These are phyloP conservation scores for Erythrophleum fordii DNA, from an alignment of 306 rosid genomes.

Conservation along the genomic window DNA sequence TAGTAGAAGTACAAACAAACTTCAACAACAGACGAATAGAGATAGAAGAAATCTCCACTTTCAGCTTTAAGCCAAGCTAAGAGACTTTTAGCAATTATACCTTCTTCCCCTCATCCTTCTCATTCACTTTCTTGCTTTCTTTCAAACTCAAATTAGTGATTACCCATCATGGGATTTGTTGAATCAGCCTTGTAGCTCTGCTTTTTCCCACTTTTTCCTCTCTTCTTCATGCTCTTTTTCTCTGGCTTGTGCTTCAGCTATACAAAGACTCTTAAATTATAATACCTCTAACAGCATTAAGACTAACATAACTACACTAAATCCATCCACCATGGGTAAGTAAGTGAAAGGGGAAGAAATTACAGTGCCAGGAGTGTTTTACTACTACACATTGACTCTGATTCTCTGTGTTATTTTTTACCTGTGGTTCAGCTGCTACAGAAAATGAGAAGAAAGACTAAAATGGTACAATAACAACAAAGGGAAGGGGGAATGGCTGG, in stretches of 20 bases:
- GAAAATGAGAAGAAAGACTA: constrained; percentile 46
- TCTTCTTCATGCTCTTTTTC: background rate
- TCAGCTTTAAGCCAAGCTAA: constrained; percentile 34
- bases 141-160: constrained; percentile 26
- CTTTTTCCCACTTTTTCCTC: constrained; percentile 35
- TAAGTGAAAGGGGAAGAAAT: constrained; percentile 35
- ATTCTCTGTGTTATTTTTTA: constrained; percentile 47
- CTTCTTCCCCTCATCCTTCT: constrained; percentile 8
- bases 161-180: constrained; percentile 38
- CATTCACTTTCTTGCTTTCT: background rate
- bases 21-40: constrained; percentile 30
- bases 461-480: constrained; percentile 61
- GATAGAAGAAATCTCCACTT: constrained; percentile 36
- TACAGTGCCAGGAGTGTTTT: constrained; percentile 50
- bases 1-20: constrained; percentile 45
- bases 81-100: constrained; percentile 37
- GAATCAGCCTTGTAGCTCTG: constrained; percentile 51
- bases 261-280: constrained; percentile 62
- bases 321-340: constrained; percentile 39
- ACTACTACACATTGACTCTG: constrained; percentile 51
- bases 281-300: constrained; percentile 48
- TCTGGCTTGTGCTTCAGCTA: constrained; percentile 54
- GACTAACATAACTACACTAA: constrained; percentile 46
- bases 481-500: constrained; percentile 50
- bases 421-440: constrained; percentile 82